Base-by-base conservation (phyloP, 345 rosid species). In the Eucalyptus dawsonii region DNA sequence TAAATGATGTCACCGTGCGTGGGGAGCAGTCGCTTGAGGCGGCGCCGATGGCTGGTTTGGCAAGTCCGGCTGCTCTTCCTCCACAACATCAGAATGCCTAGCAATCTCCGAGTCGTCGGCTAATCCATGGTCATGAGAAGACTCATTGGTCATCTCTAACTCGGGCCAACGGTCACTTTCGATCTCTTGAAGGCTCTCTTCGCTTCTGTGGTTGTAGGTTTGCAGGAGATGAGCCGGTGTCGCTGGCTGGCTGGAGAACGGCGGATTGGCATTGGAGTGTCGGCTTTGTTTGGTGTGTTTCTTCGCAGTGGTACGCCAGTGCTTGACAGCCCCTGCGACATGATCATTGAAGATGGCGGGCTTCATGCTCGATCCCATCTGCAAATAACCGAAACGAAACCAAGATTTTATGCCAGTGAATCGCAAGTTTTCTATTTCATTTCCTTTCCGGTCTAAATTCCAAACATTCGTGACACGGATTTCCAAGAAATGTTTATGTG, bases 331-430 rank as follows among this genome's bases (percentile, higher is more conserved):
- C 34, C 34, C 34, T 9, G 97, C 99, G 45, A 96, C 96, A 88
- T 92, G 91, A 10, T 98, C 96, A 37, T 97, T 34, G 34, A 34
- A 34, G 34, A 34, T 34, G 34, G 34, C 93, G 37, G 99, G 94
- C 91, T 95, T 98, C 99, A 98, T 95, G 88, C 87, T 93, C 9
- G 96, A 88, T 54, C 99, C 99, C 99, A 98, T 98, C 98, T 98
- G 93, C 53, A 86, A 67, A 86, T 86, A 86, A 67, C 69, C 22
- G 14, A 89, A 62, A 50, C 14, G 60, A 85, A 60, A 86, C 80
- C 2, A 72, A 37, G 25, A 19, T 34, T 72, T 37, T 37, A 72
- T 34, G 45, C 81, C 45, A 7, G 81, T 2, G 81, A 37, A 72
- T 22, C 47, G 22, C 25, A 8, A 88, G 86, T 72, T 88, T 22